Base-by-base conservation (phyloP, 2,329 filamentous ascomycete species). In the Colletotrichum sp. region DNA sequence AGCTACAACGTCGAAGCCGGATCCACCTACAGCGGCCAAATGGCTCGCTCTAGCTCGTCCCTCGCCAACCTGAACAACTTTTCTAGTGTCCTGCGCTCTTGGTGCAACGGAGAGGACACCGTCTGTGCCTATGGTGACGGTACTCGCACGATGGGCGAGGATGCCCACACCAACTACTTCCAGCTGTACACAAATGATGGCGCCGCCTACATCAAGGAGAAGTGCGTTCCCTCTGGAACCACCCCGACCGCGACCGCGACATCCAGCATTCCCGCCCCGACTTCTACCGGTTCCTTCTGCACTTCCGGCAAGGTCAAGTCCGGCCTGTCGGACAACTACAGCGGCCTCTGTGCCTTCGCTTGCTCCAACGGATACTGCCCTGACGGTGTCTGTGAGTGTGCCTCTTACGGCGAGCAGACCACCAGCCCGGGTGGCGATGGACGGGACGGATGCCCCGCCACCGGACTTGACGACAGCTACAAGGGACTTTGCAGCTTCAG, bases 401-500 rank as follows among this genome's bases (percentile, higher is more conserved):
- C 73, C 4, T 78, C 75, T 4, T 83, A 82, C 19, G 85, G 85
- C 27, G 67, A 79, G 34, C 81, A 81, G 55, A 69, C 76, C 12
- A 79, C 81, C 9, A 49, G 30, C 32, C 75, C 75, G 22, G 29
- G 66, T 16, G 72, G 72, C 13, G 84, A 79, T 19, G 82, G 82
- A 0, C 77, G 78, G 0, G 52, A 81, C 4, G 85, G 86, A 0
- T 84, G 83, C 44, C 85, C 86, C 6, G 65, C 83, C 4, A 69
- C 80, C 0, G 83, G 83, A 2, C 78, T 83, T 30, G 79, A 81
- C 49, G 82, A 84, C 5, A 80, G 82, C 2, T 89, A 89, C 76
- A 77, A 83, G 52, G 87, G 87, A 0, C 82, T 89, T 19, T 89
- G 88, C 77, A 87, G 84, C 72, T 89, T 84, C 76, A 82, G 86